Percentiles rank a stretch among this genome's conserved stretches.
Evolutionary conservation across 345 rosid species (phyloP).

Genomic region (Eucalyptus pauciflora): DNA sequence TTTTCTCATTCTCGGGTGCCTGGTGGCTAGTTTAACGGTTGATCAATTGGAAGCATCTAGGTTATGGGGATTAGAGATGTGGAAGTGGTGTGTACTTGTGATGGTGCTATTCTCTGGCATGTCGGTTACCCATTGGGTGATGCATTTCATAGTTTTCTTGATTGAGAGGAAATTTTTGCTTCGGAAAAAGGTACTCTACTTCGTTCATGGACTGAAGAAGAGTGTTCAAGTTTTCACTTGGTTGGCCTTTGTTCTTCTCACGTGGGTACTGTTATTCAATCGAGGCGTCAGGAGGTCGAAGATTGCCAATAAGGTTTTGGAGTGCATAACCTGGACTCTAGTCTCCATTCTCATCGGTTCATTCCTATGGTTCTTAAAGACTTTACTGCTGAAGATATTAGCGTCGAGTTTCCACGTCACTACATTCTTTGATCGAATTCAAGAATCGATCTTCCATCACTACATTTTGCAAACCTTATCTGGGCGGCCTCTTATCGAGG

Average conservation of each 20-base stretch:
- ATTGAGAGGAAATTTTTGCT: slow-evolving; percentile 72
- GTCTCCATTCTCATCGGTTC: slow-evolving; percentile 49
- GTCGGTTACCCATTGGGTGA: slow-evolving; percentile 65
- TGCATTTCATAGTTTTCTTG: slow-evolving; percentile 62
- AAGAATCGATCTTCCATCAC: slow-evolving; percentile 80
- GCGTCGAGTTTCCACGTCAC: slow-evolving; percentile 80
- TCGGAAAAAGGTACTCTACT: slow-evolving; percentile 68
- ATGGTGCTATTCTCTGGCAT: slow-evolving; percentile 68
- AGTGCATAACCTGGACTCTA: slow-evolving; percentile 52
- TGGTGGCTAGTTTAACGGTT: slow-evolving; percentile 51
- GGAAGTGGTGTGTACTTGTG: slow-evolving; percentile 85
- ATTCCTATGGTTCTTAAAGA: slow-evolving; percentile 59
- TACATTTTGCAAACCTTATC: slow-evolving; percentile 70
- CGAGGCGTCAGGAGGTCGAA: slow-evolving; percentile 23
- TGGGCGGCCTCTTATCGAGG: slow-evolving; percentile 69
- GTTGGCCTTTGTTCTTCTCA: slow-evolving; percentile 47
- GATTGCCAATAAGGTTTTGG: slow-evolving; percentile 24
- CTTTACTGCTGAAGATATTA: slow-evolving; percentile 56
- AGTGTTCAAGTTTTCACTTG: slow-evolving; percentile 74
- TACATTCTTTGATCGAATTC: slow-evolving; percentile 80
- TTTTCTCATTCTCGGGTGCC: slow-evolving; percentile 13
- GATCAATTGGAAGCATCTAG: slow-evolving; percentile 6
- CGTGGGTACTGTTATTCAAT: slow-evolving; percentile 62
- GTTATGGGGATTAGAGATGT: slow-evolving; percentile 51
- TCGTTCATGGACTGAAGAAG: slow-evolving; percentile 89